Base-by-base conservation (phyloP, 805 yeast species). In the Wickerhamia fluorescens region DNA sequence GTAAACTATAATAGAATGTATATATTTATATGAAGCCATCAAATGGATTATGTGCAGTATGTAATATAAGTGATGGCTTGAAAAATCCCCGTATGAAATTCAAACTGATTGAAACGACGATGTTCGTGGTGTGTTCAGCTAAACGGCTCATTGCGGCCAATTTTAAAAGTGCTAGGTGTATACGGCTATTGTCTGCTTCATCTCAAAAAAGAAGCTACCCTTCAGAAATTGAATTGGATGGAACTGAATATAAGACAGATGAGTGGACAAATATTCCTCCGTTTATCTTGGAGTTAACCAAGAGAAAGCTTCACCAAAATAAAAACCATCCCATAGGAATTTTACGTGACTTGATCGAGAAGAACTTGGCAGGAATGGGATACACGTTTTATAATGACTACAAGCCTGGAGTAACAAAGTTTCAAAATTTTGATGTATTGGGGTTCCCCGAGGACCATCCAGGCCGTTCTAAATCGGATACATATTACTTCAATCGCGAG, bases 371-470 rank as follows among this genome's bases (percentile, higher is more conserved):
- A 12, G 72, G 71, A 0, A 55, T 79, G 25, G 94, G 87, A 2
- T 77, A 78, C 49, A 80, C 94, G 0, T 76, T 77, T 42, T 86
- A 78, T 56, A 83, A 80, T 49, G 71, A 83, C 33, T 85, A 87
- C 57, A 66, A 70, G 35, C 96, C 98, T 0, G 82, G 74, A 1
- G 98, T 92, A 1, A 67, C 88, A 3, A 80, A 75, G 2, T 72
- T 63, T 46, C 84, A 89, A 47, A 92, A 92, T 51, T 92, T 92
- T 49, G 98, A 92, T 51, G 83, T 81, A 2, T 66, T 92, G 20
- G 96, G 94, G 1, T 89, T 92, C 53, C 95, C 96, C 2, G 45
- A 53, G 20, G 94, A 88, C 47, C 98, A 92, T 51, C 95, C 95
- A 0, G 96, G 98, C 3, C 68, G 98, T 47, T 75, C 92, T 12